phyloP scores from a whole-genome alignment of 345 rosid species.

The Murraya koenigii region DNA sequence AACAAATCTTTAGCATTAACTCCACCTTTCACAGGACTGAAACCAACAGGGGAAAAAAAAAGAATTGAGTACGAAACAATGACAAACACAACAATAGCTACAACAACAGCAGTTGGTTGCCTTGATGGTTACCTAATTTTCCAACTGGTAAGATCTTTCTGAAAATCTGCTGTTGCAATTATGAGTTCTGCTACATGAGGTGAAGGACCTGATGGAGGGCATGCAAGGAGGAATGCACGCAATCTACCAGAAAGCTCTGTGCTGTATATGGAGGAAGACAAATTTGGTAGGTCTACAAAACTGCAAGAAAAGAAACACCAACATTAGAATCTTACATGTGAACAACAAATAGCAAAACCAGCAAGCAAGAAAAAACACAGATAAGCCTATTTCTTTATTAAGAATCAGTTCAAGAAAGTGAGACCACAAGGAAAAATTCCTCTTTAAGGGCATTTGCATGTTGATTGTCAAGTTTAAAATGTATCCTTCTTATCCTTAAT shows the following conservation, averaged over 20 bases:
- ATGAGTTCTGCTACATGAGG: slow-evolving; percentile 89
- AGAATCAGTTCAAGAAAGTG: not conserved
- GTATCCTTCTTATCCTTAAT: not conserved
- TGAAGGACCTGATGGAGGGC: slow-evolving; percentile 96
- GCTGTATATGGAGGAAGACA: slow-evolving; percentile 88
- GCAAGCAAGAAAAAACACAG: slow-evolving; percentile 9
- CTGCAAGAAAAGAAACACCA: slow-evolving; percentile 43
- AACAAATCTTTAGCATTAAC: slow-evolving; percentile 95
- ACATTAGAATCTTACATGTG: slow-evolving; percentile 18
- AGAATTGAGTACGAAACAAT: not conserved
- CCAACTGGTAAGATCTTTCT: slow-evolving; percentile 89
- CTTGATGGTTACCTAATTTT: slow-evolving; percentile 50
- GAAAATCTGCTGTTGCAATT: slow-evolving; percentile 93
- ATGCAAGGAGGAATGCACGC: slow-evolving; percentile 82
- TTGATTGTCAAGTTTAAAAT: not conserved
- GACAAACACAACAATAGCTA: slow-evolving; percentile 6
- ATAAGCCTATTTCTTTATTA: not conserved
- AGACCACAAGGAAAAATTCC: not conserved
- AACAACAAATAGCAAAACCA: slow-evolving; percentile 14
- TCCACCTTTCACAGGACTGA: slow-evolving; percentile 90
- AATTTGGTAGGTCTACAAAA: slow-evolving; percentile 85
- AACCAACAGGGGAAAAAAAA: slow-evolving; percentile 10
- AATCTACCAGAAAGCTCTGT: slow-evolving; percentile 86
- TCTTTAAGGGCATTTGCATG: not conserved
- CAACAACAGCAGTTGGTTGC: slow-evolving; percentile 1